Conservation (phyloP, 495 filamentous ascomycete species). For the Venustampulla echinocandica region DNA sequence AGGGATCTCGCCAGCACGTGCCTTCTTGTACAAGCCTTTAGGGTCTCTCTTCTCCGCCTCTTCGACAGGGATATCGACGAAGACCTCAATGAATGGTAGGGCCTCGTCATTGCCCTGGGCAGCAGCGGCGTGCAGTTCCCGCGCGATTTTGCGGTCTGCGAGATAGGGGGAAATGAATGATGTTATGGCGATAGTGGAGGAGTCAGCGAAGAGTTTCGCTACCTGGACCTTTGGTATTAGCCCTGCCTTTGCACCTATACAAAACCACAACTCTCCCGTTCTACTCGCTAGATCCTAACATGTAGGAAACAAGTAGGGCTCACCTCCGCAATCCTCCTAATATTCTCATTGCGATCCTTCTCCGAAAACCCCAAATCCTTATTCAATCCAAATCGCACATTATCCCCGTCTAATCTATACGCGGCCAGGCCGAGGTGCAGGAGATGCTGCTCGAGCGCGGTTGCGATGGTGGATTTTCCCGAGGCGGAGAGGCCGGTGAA, state of each 20-base stretch:
- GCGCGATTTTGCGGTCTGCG: constrained; percentile 73
- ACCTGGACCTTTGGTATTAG: constrained; percentile 43
- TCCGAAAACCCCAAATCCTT: constrained; percentile 93
- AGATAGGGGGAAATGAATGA: constrained; percentile 96
- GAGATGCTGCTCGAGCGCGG: constrained; percentile 90
- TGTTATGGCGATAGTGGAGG: constrained; percentile 76
- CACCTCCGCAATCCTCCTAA: constrained; percentile 86
- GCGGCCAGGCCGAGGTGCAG: constrained; percentile 72
- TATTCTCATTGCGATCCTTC: constrained; percentile 92
- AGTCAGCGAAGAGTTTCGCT: constrained; percentile 91
- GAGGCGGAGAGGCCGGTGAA: constrained; percentile 93
- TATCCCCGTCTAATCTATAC: constrained; percentile 96
- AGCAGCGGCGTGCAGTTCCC: constrained; percentile 59
- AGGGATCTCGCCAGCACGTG: constrained; percentile 82
- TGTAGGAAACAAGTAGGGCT: constrained; percentile 3
- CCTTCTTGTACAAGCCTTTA: constrained; percentile 97
- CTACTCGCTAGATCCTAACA: background rate
- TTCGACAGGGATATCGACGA: constrained; percentile 77
- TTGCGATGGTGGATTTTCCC: constrained; percentile 93
- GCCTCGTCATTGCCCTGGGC: constrained; percentile 39
- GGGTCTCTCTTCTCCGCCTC: constrained; percentile 92
- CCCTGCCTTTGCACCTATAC: background rate
- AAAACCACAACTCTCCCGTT: background rate
- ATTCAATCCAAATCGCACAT: constrained; percentile 96
- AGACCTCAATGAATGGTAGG: constrained; percentile 88